Conservation (phyloP, 1,284 basidiomycete species). For the Austroboletus novae-zelandiae region DNA sequence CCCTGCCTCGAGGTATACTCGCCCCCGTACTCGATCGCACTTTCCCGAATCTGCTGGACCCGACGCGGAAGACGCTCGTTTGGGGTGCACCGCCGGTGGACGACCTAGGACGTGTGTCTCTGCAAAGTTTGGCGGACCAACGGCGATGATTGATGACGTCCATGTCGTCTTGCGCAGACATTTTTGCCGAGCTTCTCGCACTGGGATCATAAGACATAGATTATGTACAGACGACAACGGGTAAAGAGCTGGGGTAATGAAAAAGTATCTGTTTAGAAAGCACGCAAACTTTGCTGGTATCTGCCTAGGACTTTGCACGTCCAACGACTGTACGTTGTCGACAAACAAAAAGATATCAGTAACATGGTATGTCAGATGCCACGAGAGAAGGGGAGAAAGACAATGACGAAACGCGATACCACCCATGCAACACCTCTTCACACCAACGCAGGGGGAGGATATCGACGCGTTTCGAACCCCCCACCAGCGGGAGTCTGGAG, state of each 20-base stretch:
- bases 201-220: not conserved
- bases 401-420: constrained; percentile 1
- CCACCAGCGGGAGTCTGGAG: constrained; percentile 58
- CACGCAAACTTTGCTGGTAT: not conserved
- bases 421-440: constrained; percentile 50
- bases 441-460: constrained; percentile 45
- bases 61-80: constrained; percentile 55
- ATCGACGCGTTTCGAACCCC: constrained; percentile 9
- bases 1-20: constrained; percentile 40
- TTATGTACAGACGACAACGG: not conserved
- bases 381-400: not conserved
- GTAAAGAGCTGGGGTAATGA: not conserved
- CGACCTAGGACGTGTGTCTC: constrained; percentile 42
- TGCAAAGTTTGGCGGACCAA: constrained; percentile 12
- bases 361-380: not conserved
- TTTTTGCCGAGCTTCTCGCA: too few relatives aligned
- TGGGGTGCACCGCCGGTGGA: constrained; percentile 72
- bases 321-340: not conserved
- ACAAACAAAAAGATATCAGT: not conserved
- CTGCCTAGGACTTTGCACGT: not conserved
- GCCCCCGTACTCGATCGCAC: constrained; percentile 41
- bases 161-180: too few relatives aligned
- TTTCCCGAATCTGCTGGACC: constrained; percentile 56
- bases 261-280: not conserved
- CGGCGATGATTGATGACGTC: not conserved